These are phyloP conservation scores for Arthrobotrys megalospora DNA, from an alignment of 2,329 filamentous ascomycete species.

Conservation along the genomic window DNA sequence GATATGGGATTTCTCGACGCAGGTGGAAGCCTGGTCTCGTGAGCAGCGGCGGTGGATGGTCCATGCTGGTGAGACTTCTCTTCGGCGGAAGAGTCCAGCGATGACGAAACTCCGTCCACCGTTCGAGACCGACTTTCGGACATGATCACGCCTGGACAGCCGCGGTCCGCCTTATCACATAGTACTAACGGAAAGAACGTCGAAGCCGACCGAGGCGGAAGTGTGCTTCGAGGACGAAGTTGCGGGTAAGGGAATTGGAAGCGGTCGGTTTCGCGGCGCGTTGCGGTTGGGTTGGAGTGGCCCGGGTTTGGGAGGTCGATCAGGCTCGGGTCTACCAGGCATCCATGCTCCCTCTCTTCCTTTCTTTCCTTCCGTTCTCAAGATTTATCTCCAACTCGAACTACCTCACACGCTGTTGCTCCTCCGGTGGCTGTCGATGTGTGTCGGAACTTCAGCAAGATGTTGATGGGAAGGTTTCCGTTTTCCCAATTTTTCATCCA, in stretches of 20 bases:
- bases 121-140: conserved; percentile 58
- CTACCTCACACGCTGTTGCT: too few relatives aligned
- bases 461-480: background rate
- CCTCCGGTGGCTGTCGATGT: background rate
- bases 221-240: background rate
- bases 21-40: conserved; percentile 8
- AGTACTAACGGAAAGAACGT: conserved; percentile 34
- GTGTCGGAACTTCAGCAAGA: background rate
- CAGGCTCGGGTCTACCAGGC: conserved; percentile 33
- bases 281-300: conserved; percentile 26
- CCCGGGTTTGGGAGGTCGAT: conserved; percentile 41
- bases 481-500: conserved; percentile 7
- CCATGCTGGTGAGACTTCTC: conserved; percentile 43
- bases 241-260: conserved; percentile 1
- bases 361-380: background rate
- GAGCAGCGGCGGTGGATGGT: conserved; percentile 14
- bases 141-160: conserved; percentile 59
- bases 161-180: conserved; percentile 44
- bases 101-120: conserved; percentile 55
- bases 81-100: conserved; percentile 51
- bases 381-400: background rate
- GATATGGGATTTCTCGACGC: conserved; percentile 43
- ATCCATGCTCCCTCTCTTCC: conserved; percentile 32
- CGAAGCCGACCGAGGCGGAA: conserved; percentile 19
- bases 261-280: conserved; percentile 30